phyloP scores from a whole-genome alignment of 192 early-diverging fungal species.

The Nowakowskiella sp. region DNA sequence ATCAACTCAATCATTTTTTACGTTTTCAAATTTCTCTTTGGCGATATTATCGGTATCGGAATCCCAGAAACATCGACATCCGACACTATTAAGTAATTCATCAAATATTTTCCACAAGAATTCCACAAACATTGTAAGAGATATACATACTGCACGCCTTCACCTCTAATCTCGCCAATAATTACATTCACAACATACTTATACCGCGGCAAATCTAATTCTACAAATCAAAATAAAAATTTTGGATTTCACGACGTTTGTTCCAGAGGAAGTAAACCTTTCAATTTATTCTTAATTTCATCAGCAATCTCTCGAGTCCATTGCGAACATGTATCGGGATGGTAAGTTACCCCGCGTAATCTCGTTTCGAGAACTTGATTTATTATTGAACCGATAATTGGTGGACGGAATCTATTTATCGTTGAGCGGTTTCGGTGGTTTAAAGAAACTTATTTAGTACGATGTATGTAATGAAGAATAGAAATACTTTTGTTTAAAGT shows the following conservation, averaged over 20 bases:
- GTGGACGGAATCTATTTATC: conserved; percentile 39
- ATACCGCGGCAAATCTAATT: conserved; percentile 43
- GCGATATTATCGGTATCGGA: conserved; percentile 55
- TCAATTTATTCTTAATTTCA: conserved; percentile 50
- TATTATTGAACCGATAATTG: conserved; percentile 34
- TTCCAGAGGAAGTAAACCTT: conserved; percentile 26
- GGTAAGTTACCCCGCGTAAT: conserved; percentile 35
- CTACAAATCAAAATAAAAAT: conserved; percentile 17
- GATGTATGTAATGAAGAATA: neutral
- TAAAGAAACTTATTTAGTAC: neutral
- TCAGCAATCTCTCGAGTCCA: conserved; percentile 49
- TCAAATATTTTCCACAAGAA: neutral
- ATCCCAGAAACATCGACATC: conserved; percentile 56
- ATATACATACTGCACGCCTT: conserved; percentile 41
- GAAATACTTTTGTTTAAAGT: conserved; percentile 51
- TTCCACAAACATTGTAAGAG: neutral
- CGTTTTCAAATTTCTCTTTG: conserved; percentile 51
- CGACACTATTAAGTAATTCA: conserved; percentile 29
- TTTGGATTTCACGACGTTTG: neutral
- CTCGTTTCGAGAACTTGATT: conserved; percentile 37
- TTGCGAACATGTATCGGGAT: conserved; percentile 42
- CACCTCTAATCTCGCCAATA: conserved; percentile 53
- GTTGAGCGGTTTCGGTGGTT: neutral
- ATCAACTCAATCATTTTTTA: no score
- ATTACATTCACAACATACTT: conserved; percentile 53